These are phyloP conservation scores for Eragrostis nindensis DNA, from an alignment of 176 grass and related monocot genomes.

Conservation along the genomic window DNA sequence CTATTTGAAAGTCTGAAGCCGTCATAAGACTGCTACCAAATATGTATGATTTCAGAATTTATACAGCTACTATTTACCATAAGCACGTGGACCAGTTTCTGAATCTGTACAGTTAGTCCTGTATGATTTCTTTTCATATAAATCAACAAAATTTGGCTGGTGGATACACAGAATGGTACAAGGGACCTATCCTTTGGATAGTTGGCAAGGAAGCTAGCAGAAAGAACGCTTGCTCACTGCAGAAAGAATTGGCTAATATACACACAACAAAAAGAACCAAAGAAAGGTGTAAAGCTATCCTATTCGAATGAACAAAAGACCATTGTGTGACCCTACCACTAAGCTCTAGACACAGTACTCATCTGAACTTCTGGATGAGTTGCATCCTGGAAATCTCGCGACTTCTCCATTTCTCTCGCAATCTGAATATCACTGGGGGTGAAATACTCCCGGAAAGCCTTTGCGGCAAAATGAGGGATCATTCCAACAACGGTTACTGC, in stretches of 20 bases:
- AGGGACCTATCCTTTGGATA: conserved; percentile 82
- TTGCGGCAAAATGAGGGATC: conserved; percentile 81
- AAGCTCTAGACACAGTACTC: conserved; percentile 58
- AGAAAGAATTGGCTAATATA: conserved; percentile 87
- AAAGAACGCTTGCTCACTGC: conserved; percentile 58
- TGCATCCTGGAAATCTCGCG: conserved; percentile 38
- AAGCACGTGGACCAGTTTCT: conserved; percentile 16
- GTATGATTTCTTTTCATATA: conserved; percentile 57
- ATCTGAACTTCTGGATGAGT: conserved; percentile 70
- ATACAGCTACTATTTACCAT: neutral
- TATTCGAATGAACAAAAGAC: conserved; percentile 56
- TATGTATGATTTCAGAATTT: conserved; percentile 11
- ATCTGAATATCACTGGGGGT: conserved; percentile 86
- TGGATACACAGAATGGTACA: conserved; percentile 66
- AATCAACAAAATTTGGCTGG: conserved; percentile 61
- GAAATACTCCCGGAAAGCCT: conserved; percentile 73
- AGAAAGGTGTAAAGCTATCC: conserved; percentile 46
- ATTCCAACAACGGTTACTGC: conserved; percentile 69
- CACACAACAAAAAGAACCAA: conserved; percentile 62
- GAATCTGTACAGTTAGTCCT: conserved; percentile 47
- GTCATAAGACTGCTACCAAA: neutral
- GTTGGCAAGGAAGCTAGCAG: conserved; percentile 48
- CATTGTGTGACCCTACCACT: conserved; percentile 40
- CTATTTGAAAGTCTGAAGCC: neutral
- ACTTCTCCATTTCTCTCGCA: conserved; percentile 88